Evolutionary conservation across 169 alveolate genomes (phyloP), one percentile per base, ranked within the genome.

Genomic region (Plasmodium knowlesi): DNA sequence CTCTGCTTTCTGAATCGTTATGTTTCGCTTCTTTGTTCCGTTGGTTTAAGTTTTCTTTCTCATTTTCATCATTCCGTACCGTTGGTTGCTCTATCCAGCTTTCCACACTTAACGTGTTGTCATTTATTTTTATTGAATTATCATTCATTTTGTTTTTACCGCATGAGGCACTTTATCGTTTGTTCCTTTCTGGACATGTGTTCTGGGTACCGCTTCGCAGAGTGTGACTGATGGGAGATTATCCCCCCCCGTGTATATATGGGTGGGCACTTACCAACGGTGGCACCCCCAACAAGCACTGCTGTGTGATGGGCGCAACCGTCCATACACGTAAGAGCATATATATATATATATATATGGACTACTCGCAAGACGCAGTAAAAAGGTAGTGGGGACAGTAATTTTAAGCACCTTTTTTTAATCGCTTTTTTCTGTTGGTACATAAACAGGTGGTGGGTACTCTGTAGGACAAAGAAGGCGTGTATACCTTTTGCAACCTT

Each of bases 61-160:
- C 39, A 19, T 43, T 83, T 83, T 71, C 74, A 22, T 70, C 54
- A n/a, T 83, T 54, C 12, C 10, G 39, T 1, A 22, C 32, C 53
- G 54, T 28, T 41, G 32, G 30, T 1, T 28, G 54, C 72, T 80
- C 85, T 43, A 80, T 19, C 71, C 71, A 28, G 30, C 9, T 46
- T 80, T 80, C 76, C 34, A 70, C 70, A 22, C 74, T 83, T 83
- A 41, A 41, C 28, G 53, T 34, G 41, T 54, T 83, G 22, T 83
- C 76, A 28, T 30, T 22, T 81, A 43, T 50, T 43, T 81, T 78
- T 1, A 39, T 6, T 37, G 84, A 39, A 78, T 78, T 46, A 78
- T 78, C 32, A 6, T 67, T 67, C 76, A 67, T 67, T n/a, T 67
- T 67, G 30, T 67, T 6, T 25, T 67, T 22, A 67, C 37, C 1